Evolutionary conservation across 2,329 filamentous ascomycete genomes (phyloP).

Genomic region (Stachybotrys chlorohalonatus): DNA sequence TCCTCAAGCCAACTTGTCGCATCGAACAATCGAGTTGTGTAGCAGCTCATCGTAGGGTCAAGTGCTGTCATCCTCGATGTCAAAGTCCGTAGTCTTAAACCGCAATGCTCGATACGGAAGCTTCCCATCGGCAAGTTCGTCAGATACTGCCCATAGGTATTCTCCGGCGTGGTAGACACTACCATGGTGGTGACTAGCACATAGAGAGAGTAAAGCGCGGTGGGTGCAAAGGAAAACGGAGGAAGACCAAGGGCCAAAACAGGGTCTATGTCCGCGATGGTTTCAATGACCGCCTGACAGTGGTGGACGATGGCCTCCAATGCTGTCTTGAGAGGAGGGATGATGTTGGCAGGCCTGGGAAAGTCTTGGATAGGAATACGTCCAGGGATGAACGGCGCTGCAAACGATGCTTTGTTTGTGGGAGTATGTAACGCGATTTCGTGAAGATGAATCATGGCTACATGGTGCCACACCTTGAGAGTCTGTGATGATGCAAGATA

Average conservation of each 20-base stretch:
- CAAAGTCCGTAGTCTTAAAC: neutral
- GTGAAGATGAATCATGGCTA: constrained; percentile 6
- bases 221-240: constrained; percentile 7
- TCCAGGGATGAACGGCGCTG: constrained; percentile 6
- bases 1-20: constrained; percentile 1
- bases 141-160: constrained; percentile 1
- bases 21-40: neutral
- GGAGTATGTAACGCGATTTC: constrained; percentile 7
- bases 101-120: neutral
- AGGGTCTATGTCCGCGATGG: neutral
- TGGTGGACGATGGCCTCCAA: neutral
- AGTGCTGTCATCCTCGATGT: neutral
- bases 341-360: neutral
- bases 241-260: constrained; percentile 3
- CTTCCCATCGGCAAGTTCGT: neutral
- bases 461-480: constrained; percentile 1
- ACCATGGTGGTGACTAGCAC: constrained; percentile 9
- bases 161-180: constrained; percentile 7
- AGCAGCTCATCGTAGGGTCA: neutral
- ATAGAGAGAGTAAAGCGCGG: constrained; percentile 7
- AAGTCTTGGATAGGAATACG: constrained; percentile 7
- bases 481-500: neutral
- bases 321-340: neutral
- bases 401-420: constrained; percentile 8
- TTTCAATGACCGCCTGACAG: neutral